These are phyloP conservation scores for Picochlorum sp. DNA, from an alignment of 139 green algal species.

Conservation along the genomic window DNA sequence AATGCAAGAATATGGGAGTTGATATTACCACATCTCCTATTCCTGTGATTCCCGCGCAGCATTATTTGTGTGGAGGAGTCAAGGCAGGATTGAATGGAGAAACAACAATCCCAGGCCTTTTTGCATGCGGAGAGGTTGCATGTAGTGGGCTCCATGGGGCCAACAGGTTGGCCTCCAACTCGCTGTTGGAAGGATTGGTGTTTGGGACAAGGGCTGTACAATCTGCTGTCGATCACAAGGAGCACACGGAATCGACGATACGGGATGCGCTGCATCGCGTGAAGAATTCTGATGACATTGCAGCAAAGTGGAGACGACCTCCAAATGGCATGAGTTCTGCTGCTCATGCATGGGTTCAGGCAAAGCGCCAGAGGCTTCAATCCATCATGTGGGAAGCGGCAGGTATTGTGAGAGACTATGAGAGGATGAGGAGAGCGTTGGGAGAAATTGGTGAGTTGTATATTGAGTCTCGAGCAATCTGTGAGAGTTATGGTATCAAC, in stretches of 20 bases:
- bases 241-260: constrained; percentile 8
- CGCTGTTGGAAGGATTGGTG: constrained; percentile 92
- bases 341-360: constrained; percentile 31
- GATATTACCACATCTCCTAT: constrained; percentile 91
- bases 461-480: constrained; percentile 50
- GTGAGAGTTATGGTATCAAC: constrained; percentile 43
- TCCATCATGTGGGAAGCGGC: constrained; percentile 77
- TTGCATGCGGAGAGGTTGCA: constrained; percentile 87
- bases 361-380: constrained; percentile 51
- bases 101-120: constrained; percentile 83
- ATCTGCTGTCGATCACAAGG: constrained; percentile 64
- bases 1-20: constrained; percentile 67
- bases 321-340: constrained; percentile 10
- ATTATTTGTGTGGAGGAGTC: constrained; percentile 98
- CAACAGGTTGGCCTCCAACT: constrained; percentile 95
- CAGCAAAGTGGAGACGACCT: constrained; percentile 12
- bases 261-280: constrained; percentile 26
- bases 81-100: constrained; percentile 76
- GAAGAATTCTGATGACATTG: constrained; percentile 13
- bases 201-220: constrained; percentile 80
- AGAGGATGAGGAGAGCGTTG: constrained; percentile 50
- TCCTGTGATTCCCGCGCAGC: constrained; percentile 88
- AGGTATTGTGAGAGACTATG: constrained; percentile 78
- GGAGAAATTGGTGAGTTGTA: constrained; percentile 37
- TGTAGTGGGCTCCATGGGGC: constrained; percentile 92